Base-by-base conservation (phyloP, 257 asterid genomes). In the Penstemon newberryi region DNA sequence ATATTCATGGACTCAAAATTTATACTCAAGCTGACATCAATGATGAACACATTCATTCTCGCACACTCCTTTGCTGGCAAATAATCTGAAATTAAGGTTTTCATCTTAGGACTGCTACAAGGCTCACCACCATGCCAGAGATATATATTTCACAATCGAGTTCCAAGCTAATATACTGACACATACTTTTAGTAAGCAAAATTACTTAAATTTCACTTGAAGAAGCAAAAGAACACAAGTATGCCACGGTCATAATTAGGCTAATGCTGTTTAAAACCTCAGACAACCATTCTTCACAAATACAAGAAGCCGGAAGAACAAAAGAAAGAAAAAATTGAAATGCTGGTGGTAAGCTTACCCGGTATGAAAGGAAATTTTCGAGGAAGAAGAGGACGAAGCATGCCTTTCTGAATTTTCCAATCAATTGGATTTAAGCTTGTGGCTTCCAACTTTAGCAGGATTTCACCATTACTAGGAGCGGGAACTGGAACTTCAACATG, bases 401-500 rank as follows among this genome's bases (percentile, higher is more conserved):
- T 3, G 82, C 98, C 97, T 66, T 86, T 88, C 82, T 92, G 98
- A 53, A 78, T 83, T 74, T 85, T 90, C 95, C 95, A 86, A 69
- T 93, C 99, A 66, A 87, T 49, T 2, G 95, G 96, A 84, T 92
- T 90, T 65, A 92, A 36, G 79, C 83, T 85, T 47, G 79, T 75
- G 7, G 98, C 98, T 69, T 92, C 98, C 71, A 92, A 45, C 79
- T 90, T 92, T 56, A 92, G 75, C 85, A 92, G 74, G 69, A 90
- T 73, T 81, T 92, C 97, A 55, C 83, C 96, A 47, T 90, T 92
- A 60, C 77, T 63, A 2, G 94, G 95, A 44, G 84, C 61, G 10
- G 96, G 97, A 65, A 90, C 84, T 10, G 97, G 90, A 73, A 90
- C 84, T 77, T 92, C 93, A 73, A 83, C 96, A 69, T 87, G 96